Conservation (phyloP, 345 rosid genomes). For the Stellera chamaejasme region DNA sequence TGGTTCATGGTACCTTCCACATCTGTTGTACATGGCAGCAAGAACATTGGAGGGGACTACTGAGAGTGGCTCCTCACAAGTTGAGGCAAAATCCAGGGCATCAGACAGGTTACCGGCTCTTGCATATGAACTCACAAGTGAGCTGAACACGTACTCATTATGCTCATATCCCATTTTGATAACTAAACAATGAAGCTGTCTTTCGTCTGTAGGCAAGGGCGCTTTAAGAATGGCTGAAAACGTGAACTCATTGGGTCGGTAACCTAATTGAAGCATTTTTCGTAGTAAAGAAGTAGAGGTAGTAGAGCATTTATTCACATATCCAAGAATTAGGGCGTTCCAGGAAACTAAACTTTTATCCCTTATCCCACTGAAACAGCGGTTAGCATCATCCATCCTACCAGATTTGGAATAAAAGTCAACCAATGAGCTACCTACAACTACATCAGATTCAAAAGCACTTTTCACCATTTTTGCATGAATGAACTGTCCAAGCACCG, state of each 20-base stretch:
- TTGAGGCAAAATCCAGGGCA: constrained; percentile 40
- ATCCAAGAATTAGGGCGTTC: constrained; percentile 72
- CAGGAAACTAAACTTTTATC: constrained; percentile 70
- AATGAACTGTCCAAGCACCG: constrained; percentile 37
- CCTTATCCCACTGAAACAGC: constrained; percentile 43
- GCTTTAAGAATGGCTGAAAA: constrained; percentile 57
- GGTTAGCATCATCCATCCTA: constrained; percentile 39
- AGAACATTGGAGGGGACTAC: constrained; percentile 41
- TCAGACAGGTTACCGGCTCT: constrained; percentile 44
- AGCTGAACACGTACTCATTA: constrained; percentile 54
- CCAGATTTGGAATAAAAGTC: constrained; percentile 66
- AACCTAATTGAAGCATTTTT: constrained; percentile 53
- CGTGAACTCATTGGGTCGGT: constrained; percentile 61
- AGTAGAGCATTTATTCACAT: constrained; percentile 32
- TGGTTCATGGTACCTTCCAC: constrained; percentile 47
- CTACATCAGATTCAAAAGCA: constrained; percentile 37
- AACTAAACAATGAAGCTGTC: constrained; percentile 58
- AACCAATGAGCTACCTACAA: constrained; percentile 61
- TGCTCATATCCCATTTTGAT: constrained; percentile 58
- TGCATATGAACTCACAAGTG: constrained; percentile 63
- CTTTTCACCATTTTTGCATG: constrained; percentile 48
- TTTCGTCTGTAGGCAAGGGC: constrained; percentile 26
- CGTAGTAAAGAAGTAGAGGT: constrained; percentile 29
- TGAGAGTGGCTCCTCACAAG: constrained; percentile 24
- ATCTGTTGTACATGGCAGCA: constrained; percentile 67